A percentile compares a stretch with the other conserved stretches of the same genome.
Conservation (phyloP, 2,329 filamentous ascomycete species). For the Fusarium fujikuroi region DNA sequence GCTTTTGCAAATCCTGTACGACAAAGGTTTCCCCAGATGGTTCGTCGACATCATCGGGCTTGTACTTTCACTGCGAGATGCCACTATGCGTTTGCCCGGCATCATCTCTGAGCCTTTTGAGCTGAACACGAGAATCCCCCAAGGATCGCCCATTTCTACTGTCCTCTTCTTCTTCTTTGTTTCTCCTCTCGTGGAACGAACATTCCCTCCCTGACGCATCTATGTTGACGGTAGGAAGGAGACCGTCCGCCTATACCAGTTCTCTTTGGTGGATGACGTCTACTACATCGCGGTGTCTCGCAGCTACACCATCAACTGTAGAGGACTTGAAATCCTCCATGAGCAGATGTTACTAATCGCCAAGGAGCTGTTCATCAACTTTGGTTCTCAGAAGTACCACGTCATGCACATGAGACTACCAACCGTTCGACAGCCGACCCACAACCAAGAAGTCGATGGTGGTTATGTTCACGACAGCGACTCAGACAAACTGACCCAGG, state of each 20-base stretch:
- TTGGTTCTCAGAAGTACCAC: conserved; percentile 13
- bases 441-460: background rate
- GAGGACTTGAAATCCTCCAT: background rate
- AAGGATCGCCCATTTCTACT: conserved; percentile 17
- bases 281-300: conserved; percentile 10
- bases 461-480: background rate
- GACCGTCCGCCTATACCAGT: background rate
- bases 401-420: conserved; percentile 13
- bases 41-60: conserved; percentile 1
- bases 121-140: conserved; percentile 21
- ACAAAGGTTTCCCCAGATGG: conserved; percentile 4
- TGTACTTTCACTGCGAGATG: conserved; percentile 9
- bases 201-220: background rate
- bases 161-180: conserved; percentile 19
- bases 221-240: background rate
- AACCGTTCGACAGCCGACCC: background rate
- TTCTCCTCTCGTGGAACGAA: background rate
- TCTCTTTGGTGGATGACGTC: conserved; percentile 17
- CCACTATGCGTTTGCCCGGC: conserved; percentile 2
- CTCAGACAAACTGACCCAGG: background rate
- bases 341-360: background rate
- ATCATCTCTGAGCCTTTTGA: background rate
- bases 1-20: background rate
- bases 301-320: conserved; percentile 8
- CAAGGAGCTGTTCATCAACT: background rate